Conservation (phyloP, 176 grass and related monocot genomes). For the Oropetium thomaeum region DNA sequence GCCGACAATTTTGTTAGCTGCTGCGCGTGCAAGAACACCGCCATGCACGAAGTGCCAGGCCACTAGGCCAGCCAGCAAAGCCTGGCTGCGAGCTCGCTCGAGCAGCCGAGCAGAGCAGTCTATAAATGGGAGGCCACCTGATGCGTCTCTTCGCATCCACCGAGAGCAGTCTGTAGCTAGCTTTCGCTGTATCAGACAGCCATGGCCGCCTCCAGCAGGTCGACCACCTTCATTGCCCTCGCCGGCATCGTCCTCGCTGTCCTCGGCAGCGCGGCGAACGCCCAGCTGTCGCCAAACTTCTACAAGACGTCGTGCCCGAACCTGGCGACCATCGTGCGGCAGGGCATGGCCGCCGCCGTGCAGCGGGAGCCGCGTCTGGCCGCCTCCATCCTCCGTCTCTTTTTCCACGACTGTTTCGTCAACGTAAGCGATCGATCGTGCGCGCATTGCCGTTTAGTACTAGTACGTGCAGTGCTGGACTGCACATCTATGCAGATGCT, state of each 20-base stretch:
- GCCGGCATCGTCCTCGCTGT: conserved; percentile 16
- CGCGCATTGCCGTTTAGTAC: background rate
- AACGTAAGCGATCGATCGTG: conserved; percentile 37
- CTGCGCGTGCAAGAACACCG: no score
- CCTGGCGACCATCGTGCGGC: conserved; percentile 50
- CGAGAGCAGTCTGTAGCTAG: background rate
- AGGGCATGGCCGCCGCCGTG: conserved; percentile 58
- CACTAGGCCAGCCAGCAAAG: background rate
- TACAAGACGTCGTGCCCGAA: conserved; percentile 58
- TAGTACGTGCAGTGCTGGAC: no score
- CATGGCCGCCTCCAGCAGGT: conserved; percentile 33
- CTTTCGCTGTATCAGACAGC: background rate
- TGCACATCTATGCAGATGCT: background rate
- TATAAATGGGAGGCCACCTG: conserved; percentile 11
- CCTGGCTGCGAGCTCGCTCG: background rate
- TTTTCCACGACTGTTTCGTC: conserved; percentile 94
- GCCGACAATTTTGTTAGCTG: conserved; percentile 20
- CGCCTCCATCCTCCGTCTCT: conserved; percentile 72
- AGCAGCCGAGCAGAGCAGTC: background rate
- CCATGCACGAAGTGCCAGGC: background rate
- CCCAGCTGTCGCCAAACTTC: conserved; percentile 62
- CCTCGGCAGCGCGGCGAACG: conserved; percentile 27
- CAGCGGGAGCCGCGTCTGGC: conserved; percentile 56
- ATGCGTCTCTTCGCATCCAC: background rate
- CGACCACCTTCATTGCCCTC: conserved; percentile 13